Evolutionary conservation across 352 stramenopile genomes (phyloP).

Genomic region (Blastocystis sp.): DNA sequence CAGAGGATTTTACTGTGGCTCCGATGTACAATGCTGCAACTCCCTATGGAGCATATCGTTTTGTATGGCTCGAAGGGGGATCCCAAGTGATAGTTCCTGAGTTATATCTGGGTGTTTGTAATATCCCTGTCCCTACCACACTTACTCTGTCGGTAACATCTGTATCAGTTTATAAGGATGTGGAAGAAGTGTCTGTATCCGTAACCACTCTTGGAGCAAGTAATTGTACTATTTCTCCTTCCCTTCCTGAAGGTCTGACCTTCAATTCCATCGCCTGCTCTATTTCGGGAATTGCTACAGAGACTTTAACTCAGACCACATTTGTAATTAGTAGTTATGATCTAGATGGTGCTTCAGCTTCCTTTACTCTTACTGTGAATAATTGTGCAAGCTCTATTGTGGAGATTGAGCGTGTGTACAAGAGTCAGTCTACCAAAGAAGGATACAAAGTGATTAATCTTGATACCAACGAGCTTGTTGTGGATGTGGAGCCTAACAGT

Average conservation of each 20-base stretch:
- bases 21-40: not conserved
- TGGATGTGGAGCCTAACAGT: not conserved
- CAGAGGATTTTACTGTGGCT: not conserved
- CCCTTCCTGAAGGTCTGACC: not conserved
- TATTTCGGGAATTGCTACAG: not conserved
- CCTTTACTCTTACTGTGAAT: not conserved
- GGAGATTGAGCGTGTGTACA: constrained; percentile 2
- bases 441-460: constrained; percentile 9
- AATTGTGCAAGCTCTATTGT: not conserved
- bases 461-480: not conserved
- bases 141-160: not conserved
- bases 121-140: not conserved
- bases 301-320: not conserved
- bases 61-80: not conserved
- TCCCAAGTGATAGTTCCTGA: not conserved
- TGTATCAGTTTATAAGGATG: not conserved
- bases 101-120: not conserved
- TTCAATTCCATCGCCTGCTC: not conserved
- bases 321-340: not conserved
- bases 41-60: not conserved
- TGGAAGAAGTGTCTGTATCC: not conserved
- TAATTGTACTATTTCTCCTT: not conserved
- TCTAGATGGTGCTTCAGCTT: not conserved
- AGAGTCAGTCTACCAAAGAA: not conserved
- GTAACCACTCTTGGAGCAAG: not conserved